These are phyloP conservation scores for Colletotrichum endophyticum DNA, from an alignment of 2,329 filamentous ascomycete genomes.

Conservation along the genomic window DNA sequence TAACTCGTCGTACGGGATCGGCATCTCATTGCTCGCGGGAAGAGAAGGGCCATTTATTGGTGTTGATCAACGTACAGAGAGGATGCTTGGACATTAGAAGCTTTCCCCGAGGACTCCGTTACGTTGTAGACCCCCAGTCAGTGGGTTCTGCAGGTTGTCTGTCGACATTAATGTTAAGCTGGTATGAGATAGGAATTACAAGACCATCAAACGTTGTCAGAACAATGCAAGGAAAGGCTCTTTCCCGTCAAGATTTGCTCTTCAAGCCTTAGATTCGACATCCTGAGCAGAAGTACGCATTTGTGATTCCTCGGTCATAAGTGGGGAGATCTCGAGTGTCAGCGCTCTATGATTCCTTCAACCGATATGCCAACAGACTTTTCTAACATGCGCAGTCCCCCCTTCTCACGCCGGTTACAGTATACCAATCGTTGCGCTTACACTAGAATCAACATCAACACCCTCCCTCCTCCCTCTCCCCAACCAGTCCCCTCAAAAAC, in stretches of 20 bases:
- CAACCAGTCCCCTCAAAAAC: neutral
- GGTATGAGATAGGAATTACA: accelerated
- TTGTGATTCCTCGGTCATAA: accelerated
- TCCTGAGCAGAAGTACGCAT: no score
- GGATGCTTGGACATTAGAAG: neutral
- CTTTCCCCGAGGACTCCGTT: accelerated
- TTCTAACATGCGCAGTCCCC: accelerated
- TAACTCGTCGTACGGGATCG: neutral
- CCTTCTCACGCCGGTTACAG: neutral
- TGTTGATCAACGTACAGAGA: accelerated
- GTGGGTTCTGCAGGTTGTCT: no score
- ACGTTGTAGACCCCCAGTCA: accelerated
- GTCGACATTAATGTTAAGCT: no score
- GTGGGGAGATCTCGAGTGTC: no score
- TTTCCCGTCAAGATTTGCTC: no score
- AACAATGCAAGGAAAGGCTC: neutral
- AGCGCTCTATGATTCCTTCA: no score
- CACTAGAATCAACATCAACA: neutral
- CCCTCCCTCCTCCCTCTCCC: accelerated
- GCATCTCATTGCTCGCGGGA: neutral
- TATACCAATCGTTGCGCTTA: neutral
- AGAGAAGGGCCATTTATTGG: accelerated
- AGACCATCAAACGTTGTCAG: neutral
- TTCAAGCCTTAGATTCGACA: no score
- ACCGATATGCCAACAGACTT: accelerated